These are phyloP conservation scores for Crassisporium funariophilum DNA, from an alignment of 768 basidiomycete species.

Conservation along the genomic window DNA sequence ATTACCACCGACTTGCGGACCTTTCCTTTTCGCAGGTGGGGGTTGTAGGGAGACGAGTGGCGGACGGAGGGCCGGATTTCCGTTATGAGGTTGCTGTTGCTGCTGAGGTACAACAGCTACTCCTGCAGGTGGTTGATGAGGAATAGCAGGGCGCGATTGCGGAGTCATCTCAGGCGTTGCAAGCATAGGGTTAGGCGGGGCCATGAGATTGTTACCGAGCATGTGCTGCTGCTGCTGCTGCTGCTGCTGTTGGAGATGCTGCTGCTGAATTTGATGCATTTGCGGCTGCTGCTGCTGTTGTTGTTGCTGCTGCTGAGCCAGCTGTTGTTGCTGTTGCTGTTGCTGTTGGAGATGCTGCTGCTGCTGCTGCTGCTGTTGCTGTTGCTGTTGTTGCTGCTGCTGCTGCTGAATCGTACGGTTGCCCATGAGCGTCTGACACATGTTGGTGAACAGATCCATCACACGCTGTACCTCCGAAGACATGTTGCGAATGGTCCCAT, in stretches of 20 bases:
- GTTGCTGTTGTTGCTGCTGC: conserved; percentile 46
- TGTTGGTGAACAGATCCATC: conserved; percentile 38
- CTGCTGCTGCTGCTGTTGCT: conserved; percentile 39
- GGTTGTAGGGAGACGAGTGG: no score
- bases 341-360: conserved; percentile 42
- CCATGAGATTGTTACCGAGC: conserved; percentile 12
- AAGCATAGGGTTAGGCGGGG: conserved; percentile 14
- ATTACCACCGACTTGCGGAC: conserved; percentile 17
- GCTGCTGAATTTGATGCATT: neutral
- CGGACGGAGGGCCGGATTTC: conserved; percentile 14
- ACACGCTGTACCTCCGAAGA: conserved; percentile 42
- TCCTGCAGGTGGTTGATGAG: conserved; percentile 20
- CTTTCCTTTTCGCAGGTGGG: conserved; percentile 31
- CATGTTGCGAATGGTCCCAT: conserved; percentile 48
- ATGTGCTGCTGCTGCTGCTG: conserved; percentile 19
- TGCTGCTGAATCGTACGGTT: conserved; percentile 44
- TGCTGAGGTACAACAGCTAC: conserved; percentile 15
- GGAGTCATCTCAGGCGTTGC: conserved; percentile 14
- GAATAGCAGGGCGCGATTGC: conserved; percentile 18
- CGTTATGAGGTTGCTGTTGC: conserved; percentile 12
- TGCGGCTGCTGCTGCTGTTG: conserved; percentile 14
- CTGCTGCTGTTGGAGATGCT: no score
- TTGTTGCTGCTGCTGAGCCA: conserved; percentile 8
- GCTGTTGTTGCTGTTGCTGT: conserved; percentile 22
- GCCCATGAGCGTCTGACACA: conserved; percentile 19